phyloP scores from a whole-genome alignment of 129 eudicot species.

The Chrysanthemum makinoi region DNA sequence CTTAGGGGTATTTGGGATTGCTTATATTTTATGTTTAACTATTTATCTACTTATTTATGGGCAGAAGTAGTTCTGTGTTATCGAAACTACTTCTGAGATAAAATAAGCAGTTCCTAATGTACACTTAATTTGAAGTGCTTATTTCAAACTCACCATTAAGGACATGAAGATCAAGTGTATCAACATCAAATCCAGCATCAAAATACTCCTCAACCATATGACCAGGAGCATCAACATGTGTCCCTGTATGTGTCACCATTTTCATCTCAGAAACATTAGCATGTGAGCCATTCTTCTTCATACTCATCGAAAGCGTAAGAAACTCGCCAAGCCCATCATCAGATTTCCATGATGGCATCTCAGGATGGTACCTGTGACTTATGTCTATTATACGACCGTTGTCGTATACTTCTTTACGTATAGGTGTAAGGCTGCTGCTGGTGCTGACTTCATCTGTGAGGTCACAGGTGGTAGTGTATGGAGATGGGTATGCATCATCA shows the following conservation, averaged over 20 bases:
- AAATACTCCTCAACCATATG: slow-evolving; percentile 49
- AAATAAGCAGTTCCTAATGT: neutral
- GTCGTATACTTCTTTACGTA: slow-evolving; percentile 41
- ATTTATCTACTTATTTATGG: too few species aligned
- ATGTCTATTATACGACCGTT: slow-evolving; percentile 46
- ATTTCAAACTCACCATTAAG: slow-evolving; percentile 41
- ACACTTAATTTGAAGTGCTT: too few species aligned
- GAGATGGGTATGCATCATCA: slow-evolving; percentile 31
- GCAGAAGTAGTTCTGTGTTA: too few species aligned
- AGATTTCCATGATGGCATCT: slow-evolving; percentile 51
- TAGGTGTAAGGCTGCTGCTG: slow-evolving; percentile 15
- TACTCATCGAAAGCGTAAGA: slow-evolving; percentile 30
- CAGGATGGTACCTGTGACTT: slow-evolving; percentile 38
- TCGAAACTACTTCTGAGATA: neutral
- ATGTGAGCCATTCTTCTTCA: slow-evolving; percentile 45
- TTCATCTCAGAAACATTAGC: slow-evolving; percentile 48
- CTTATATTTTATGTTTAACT: too few species aligned
- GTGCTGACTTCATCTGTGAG: slow-evolving; percentile 21
- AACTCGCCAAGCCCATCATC: slow-evolving; percentile 48
- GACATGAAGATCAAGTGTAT: slow-evolving; percentile 48
- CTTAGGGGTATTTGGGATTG: too few species aligned
- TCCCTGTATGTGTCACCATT: slow-evolving; percentile 45
- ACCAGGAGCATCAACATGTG: slow-evolving; percentile 55
- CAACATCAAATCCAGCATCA: slow-evolving; percentile 55
- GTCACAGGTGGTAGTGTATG: slow-evolving; percentile 4